Evolutionary conservation across 1,284 basidiomycete species (phyloP), one percentile per base, ranked within the genome.

Genomic region (Xanthoconium separans): DNA sequence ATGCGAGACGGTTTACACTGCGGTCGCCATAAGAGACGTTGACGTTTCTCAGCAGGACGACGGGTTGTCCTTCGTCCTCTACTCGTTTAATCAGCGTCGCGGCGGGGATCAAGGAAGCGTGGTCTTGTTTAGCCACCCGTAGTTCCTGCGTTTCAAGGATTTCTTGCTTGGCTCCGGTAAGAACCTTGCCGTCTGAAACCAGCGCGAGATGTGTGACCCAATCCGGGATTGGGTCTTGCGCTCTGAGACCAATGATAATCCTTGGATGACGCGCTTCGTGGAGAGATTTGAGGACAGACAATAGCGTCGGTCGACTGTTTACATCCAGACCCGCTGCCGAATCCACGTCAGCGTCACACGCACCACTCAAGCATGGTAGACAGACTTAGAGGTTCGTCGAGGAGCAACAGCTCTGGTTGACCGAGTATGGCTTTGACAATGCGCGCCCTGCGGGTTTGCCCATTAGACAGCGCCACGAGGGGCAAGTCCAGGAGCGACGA

Each of bases 381-480:
- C 80, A 53, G 66, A 86, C 88, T 87, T 36, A 93, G 73, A 2
- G 94, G 93, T 66, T 96, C 94, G 59, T 96, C 93, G 13, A 97
- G 75, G 3, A 96, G 70, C 20, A 96, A 69, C 45, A 97, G 61
- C 55, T 85, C 79, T 0, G 93, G 91, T 40, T 79, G 75, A 16
- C 73, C 75, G 40, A 98, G 70, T 10, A 98, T 70, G 0, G 92
- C 91, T 59, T 85, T 84, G 3, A 91, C 77, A 44, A 99, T 91
- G 47, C 95, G 77, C 5, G 94, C 94, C 24, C 93, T 75, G 36
- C 96, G 74, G 20, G 89, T 97, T 75, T 99, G 96, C 0, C 96
- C 96, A 61, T 96, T 96, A 58, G 89, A 93, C 47, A 98, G 70
- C 1, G 90, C 89, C 7, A 96, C 78, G 16, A 89, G 71, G 0